A percentile compares a stretch with the other conserved stretches of the same genome.
Evolutionary conservation across 164 flowering plant species (phyloP).

Genomic region (Berberis vulgaris): DNA sequence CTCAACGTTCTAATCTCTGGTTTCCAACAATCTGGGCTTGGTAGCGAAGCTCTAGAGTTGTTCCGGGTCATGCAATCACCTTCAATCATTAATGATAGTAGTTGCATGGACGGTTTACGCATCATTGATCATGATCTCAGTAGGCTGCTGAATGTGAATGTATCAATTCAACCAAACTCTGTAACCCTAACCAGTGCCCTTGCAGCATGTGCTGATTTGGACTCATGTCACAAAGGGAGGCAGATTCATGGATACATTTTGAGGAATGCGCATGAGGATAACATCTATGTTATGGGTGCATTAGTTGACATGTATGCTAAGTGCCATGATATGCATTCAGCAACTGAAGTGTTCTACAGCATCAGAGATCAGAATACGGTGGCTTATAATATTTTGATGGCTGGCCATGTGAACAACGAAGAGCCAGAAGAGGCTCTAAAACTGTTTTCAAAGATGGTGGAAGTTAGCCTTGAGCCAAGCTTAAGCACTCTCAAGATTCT

Average conservation of each 20-base stretch:
- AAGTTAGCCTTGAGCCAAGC: slow-evolving; percentile 27
- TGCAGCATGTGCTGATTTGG: slow-evolving; percentile 41
- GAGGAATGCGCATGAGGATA: slow-evolving; percentile 22
- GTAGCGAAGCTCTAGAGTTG: slow-evolving; percentile 32
- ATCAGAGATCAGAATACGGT: slow-evolving; percentile 27
- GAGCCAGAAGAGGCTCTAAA: slow-evolving; percentile 25
- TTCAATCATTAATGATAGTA: neutral
- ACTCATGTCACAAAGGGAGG: slow-evolving; percentile 21
- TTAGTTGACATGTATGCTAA: slow-evolving; percentile 43
- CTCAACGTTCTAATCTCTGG: slow-evolving; percentile 36
- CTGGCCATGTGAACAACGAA: slow-evolving; percentile 26
- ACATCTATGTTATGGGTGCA: slow-evolving; percentile 27
- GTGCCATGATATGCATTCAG: slow-evolving; percentile 30
- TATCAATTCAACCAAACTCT: slow-evolving; percentile 22
- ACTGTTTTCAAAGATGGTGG: slow-evolving; percentile 22
- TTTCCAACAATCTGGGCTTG: slow-evolving; percentile 40
- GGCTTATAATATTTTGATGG: slow-evolving; percentile 37
- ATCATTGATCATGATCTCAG: neutral
- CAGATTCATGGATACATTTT: slow-evolving; percentile 35
- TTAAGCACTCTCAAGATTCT: slow-evolving; percentile 28
- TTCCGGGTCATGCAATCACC: slow-evolving; percentile 31
- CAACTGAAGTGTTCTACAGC: slow-evolving; percentile 26
- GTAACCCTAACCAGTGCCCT: slow-evolving; percentile 30
- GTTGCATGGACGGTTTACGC: neutral
- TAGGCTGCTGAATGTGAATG: neutral